Evolutionary conservation across 169 alveolate species (phyloP).

Genomic region (Hepatocystis sp.): DNA sequence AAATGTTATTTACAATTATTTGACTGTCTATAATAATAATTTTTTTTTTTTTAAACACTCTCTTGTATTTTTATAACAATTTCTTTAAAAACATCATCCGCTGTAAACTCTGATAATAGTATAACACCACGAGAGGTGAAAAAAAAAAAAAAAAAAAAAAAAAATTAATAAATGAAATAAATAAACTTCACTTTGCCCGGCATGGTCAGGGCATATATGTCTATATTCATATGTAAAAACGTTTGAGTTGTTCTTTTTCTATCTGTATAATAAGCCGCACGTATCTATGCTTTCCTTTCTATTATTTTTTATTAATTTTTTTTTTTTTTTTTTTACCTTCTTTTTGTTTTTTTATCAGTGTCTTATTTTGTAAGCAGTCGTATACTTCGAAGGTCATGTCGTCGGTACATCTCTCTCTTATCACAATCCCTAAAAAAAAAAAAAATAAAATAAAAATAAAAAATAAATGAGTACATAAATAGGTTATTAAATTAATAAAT

Average conservation of each 20-base stretch:
- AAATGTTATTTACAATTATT: too few relatives aligned
- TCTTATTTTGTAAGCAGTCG: conserved; percentile 53
- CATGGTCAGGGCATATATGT: too few relatives aligned
- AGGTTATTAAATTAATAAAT: too few relatives aligned
- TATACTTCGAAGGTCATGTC: conserved; percentile 43
- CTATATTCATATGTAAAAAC: too few relatives aligned
- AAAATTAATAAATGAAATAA: too few relatives aligned
- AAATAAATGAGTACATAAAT: background rate
- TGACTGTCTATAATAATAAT: too few relatives aligned
- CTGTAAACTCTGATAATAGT: conserved; percentile 19
- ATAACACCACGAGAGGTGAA: too few relatives aligned
- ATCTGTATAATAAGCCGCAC: too few relatives aligned
- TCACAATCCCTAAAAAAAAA: conserved; percentile 10
- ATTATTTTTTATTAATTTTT: conserved; percentile 6
- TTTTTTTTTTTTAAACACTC: background rate
- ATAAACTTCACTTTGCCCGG: too few relatives aligned
- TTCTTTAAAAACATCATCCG: conserved; percentile 34
- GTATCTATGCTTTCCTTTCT: too few relatives aligned
- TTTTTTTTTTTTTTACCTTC: conserved; percentile 32
- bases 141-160: too few relatives aligned
- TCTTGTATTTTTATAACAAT: conserved; percentile 24
- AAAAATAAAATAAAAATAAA: background rate
- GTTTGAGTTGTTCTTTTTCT: too few relatives aligned
- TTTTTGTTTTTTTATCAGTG: conserved; percentile 44
- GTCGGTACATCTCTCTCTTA: conserved; percentile 57